phyloP scores from a whole-genome alignment of 306 rosid genomes.

The Cucumis sativus region Cucumber_9930_V3 NC_026657.2:3072001-3072500 shows the following conservation, averaged over 20 bases:
- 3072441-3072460: too few relatives aligned
- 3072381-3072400: not conserved
- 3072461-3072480: too few relatives aligned
- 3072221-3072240: not conserved
- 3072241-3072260: not conserved
- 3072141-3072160: not conserved
- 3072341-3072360: conserved; percentile 6
- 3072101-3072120: conserved; percentile 15
- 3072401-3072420: too few relatives aligned
- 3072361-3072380: not conserved
- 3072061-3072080: too few relatives aligned
- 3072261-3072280: not conserved
- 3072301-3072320: not conserved
- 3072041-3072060: too few relatives aligned
- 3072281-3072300: not conserved
- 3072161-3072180: not conserved
- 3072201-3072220: not conserved
- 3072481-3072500: too few relatives aligned
- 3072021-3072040: too few relatives aligned
- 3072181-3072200: not conserved
- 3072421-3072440: too few relatives aligned
- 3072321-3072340: not conserved
- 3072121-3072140: conserved; percentile 9
- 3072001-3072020: too few relatives aligned
- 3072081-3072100: not conserved